A percentile compares a stretch with the other conserved stretches of the same genome.
phyloP scores from a whole-genome alignment of 176 grass and related monocot species.

The Carex pumila region DNA sequence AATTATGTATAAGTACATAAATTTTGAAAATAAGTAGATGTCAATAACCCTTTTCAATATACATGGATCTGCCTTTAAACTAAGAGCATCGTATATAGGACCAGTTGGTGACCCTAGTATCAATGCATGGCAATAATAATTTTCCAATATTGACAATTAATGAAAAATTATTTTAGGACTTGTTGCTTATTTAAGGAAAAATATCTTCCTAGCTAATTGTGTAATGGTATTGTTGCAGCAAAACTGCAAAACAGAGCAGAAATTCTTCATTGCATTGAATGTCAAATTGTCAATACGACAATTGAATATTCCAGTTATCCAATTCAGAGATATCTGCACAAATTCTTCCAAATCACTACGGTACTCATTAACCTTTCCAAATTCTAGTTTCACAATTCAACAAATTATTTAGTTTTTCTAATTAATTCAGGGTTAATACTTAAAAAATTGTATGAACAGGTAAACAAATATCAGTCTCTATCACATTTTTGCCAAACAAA shows the following conservation, averaged over 20 bases:
- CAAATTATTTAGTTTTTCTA: background rate
- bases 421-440: background rate
- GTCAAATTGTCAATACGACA: background rate
- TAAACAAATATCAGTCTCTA: background rate
- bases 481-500: background rate
- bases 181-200: background rate
- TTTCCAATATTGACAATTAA: background rate
- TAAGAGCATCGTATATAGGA: background rate
- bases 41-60: no score
- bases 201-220: background rate
- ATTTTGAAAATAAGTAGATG: no score
- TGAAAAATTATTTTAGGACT: background rate
- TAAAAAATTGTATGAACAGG: background rate
- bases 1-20: no score
- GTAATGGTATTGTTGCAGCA: background rate
- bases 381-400: background rate
- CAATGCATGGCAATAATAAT: background rate
- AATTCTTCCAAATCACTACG: background rate
- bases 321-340: background rate
- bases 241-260: background rate
- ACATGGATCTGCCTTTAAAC: no score
- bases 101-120: background rate
- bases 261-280: slow-evolving; percentile 1
- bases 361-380: background rate
- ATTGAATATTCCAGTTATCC: background rate